A percentile compares a stretch with the other conserved stretches of the same genome.
Conservation (phyloP, 2,329 filamentous ascomycete genomes). For the Epichloe scottii region DNA sequence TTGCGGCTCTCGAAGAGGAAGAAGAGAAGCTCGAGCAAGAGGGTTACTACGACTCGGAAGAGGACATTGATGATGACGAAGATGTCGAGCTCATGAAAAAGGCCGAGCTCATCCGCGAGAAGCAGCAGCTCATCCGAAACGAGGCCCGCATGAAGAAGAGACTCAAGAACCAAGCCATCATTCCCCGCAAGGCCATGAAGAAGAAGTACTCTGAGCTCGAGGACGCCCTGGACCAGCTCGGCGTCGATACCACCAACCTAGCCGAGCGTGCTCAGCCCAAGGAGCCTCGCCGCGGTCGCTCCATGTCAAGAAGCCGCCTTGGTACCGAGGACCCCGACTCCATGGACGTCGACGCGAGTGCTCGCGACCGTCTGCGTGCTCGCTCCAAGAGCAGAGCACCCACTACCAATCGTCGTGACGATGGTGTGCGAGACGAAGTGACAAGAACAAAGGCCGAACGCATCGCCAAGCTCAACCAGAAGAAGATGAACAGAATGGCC, state of each 20-base stretch:
- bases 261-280: slow-evolving; percentile 56
- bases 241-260: slow-evolving; percentile 69
- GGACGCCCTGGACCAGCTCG: slow-evolving; percentile 69
- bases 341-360: slow-evolving; percentile 60
- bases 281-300: slow-evolving; percentile 59
- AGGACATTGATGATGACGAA: slow-evolving; percentile 72
- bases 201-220: slow-evolving; percentile 82
- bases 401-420: slow-evolving; percentile 53
- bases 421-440: slow-evolving; percentile 59
- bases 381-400: slow-evolving; percentile 61
- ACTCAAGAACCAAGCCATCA: slow-evolving; percentile 91
- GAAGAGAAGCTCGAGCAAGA: slow-evolving; percentile 86
- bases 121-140: slow-evolving; percentile 83
- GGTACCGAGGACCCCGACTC: slow-evolving; percentile 53
- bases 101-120: slow-evolving; percentile 90
- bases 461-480: slow-evolving; percentile 80
- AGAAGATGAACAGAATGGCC: slow-evolving; percentile 98
- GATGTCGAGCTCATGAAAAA: slow-evolving; percentile 82
- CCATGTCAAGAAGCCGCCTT: slow-evolving; percentile 47
- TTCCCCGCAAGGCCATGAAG: slow-evolving; percentile 70
- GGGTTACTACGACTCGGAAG: slow-evolving; percentile 85
- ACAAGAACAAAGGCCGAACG: slow-evolving; percentile 70
- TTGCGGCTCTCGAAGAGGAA: slow-evolving; percentile 84
- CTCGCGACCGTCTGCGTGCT: slow-evolving; percentile 51
- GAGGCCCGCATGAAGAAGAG: slow-evolving; percentile 91